Base-by-base conservation (phyloP, 2,329 filamentous ascomycete species). In the Camillea tinctor region DNA sequence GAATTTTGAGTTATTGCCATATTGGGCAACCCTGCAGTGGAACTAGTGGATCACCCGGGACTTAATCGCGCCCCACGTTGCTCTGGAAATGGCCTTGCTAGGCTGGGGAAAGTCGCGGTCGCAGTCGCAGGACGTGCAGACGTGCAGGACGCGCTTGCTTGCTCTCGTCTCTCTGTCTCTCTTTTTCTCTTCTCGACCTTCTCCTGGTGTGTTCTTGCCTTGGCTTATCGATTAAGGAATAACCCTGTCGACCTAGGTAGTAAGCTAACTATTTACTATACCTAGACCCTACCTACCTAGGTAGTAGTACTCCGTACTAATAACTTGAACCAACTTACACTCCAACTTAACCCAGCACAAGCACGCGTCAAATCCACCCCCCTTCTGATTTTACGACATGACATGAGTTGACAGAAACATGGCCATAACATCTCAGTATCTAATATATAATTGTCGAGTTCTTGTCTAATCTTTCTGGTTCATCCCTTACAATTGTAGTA, bases 41-140 rank as follows among this genome's bases (percentile, higher is more conserved):
- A 50, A 23, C 56, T 19, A n/a, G 21, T 50, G 50, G 57, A 11
- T 7, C 26, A n/a, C 26, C 56, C 60, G 60, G 6, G 21, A 57
- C 7, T 30, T 11, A 7, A 30, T 30, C 26, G 26, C 26, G 26
- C 55, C 66, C 67, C 69, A 68, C 64, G 65, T 65, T 68, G 64
- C 63, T 65, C 58, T 65, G 62, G 57, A 61, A 64, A 67, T 65
- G 58, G 59, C 23, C n/a, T 48, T 44, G 22, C 8, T 30, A n/a
- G n/a, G n/a, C n/a, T 54, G 23, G 61, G 50, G 56, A 55, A 64
- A 69, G 65, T 68, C 68, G 66, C 68, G 69, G 62, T 70, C 59
- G 60, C 62, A 67, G 62, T 70, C 59, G 60, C 62, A 67, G 62
- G 7, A 26, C 24, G 69, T 59, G 60, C 62, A 64, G 68, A 71